Percentiles rank a stretch among this genome's conserved stretches.
Conservation (phyloP, 345 rosid genomes). For the Euphorbia lathyris region DNA sequence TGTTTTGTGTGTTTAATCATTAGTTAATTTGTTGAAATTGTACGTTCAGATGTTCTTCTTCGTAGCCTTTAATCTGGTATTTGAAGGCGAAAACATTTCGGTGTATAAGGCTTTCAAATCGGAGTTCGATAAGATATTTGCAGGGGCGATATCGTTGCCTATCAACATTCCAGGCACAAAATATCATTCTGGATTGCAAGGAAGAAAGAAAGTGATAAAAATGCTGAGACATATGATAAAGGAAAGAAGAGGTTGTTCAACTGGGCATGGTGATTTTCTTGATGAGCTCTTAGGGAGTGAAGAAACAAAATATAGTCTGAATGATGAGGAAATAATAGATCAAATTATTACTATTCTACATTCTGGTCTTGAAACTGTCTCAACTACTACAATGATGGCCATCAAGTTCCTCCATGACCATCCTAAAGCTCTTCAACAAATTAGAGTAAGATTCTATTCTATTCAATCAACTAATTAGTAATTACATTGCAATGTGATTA, state of each 20-base stretch:
- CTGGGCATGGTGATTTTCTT: slow-evolving; percentile 57
- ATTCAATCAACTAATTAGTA: no score
- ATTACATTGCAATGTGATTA: no score
- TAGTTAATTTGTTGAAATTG: background rate
- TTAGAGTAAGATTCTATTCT: slow-evolving; percentile 43
- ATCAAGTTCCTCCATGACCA: slow-evolving; percentile 86
- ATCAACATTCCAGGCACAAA: slow-evolving; percentile 23
- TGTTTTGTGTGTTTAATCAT: no score
- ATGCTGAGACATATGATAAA: slow-evolving; percentile 48
- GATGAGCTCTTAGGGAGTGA: slow-evolving; percentile 56
- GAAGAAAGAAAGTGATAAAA: slow-evolving; percentile 53
- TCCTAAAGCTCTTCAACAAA: slow-evolving; percentile 60
- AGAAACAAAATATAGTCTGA: slow-evolving; percentile 16
- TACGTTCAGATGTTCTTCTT: slow-evolving; percentile 15
- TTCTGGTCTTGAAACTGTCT: slow-evolving; percentile 84
- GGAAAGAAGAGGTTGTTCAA: slow-evolving; percentile 50
- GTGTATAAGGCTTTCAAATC: slow-evolving; percentile 4
- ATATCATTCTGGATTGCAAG: slow-evolving; percentile 35
- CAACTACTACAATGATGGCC: slow-evolving; percentile 90
- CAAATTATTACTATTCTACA: slow-evolving; percentile 72
- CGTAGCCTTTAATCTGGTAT: slow-evolving; percentile 3
- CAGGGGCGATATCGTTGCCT: slow-evolving; percentile 12
- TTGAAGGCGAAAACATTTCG: background rate
- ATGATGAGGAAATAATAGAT: slow-evolving; percentile 66
- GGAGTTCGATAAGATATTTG: slow-evolving; percentile 11